Evolutionary conservation across 495 filamentous ascomycete genomes (phyloP), one percentile per base, ranked within the genome.

Genomic region (Talaromyces trachyspermus): DNA sequence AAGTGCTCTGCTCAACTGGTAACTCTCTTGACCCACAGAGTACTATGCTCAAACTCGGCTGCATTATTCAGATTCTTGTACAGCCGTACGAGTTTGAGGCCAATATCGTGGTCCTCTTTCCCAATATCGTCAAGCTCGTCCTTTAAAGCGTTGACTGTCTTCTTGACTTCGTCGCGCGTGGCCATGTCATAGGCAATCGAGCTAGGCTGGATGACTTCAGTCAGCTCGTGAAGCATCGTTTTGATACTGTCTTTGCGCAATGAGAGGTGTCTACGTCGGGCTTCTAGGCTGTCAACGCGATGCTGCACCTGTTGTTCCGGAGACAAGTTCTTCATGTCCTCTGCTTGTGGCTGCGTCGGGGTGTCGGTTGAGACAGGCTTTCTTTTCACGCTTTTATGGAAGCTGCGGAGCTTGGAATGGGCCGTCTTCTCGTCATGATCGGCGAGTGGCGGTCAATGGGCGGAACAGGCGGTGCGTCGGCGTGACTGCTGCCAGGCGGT

Each of bases 71-170:
- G 69, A 48, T 84, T 75, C 62, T 87, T 90, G 66, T 82, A 90
- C 5, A 87, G 86, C 40, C 89, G 66, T 57, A 91, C 80, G 33
- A 95, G 62, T 66, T 81, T 87, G 55, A 97, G 58, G 8, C 90
- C 90, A 30, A 91, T 69, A 50, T 95, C 90, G 58, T 95, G 88
- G 57, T 89, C 81, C 63, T 92, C 81, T 49, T 79, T 72, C 66
- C 79, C 76, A 19, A 95, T 79, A 43, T 94, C 88, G 6, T 83
- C 83, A 29, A 94, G 73, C 62, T 94, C 88, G 48, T 68, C 69
- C 33, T 80, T 72, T n/a, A 94, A 68, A 26, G 67, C 71, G 53
- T 82, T 78, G 2, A 94, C 76, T 50, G 81, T 86, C 50, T 68
- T 75, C 64, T 88, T 89, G 57, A 89, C 83, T 30, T 76, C 73